Base-by-base conservation (phyloP, 192 early-diverging fungal genomes). In the Backusella tarrabulga region DNA sequence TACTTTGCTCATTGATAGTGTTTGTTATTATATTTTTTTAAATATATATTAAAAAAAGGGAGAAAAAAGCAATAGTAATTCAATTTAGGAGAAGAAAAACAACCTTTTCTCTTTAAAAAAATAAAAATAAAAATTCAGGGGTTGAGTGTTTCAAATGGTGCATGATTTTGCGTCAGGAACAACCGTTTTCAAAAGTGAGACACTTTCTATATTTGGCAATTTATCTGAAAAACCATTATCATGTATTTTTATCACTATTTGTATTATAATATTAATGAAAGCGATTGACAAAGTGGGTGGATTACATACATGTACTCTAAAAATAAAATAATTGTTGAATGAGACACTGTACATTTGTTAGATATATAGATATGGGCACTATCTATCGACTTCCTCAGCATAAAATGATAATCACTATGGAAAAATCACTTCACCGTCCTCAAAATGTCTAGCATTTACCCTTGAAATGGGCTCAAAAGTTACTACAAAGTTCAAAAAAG, bases 1-100 rank as follows among this genome's bases (percentile, higher is more conserved):
- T 72, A 72, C 71, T 50, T 72, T 72, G 26, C 71, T 72, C 71
- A 72, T 71, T 4, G 21, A 6, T 67, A 67, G 23, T 72, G 32
- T 72, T 46, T 32, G 29, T 71, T 11, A 26, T 23, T 72, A 15
- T 46, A 44, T 71, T 40, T 26, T 40, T 26, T 71, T 32, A 3
- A 32, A 44, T 71, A 21, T 71, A 12, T 44, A 6, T 71, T 40
- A 41, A 41, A 36, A 21, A 68, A n/a, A 69, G 41, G n/a, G 35
- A 11, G 9, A 69, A 69, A 41, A 36, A n/a, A 70, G 35, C 42
- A 5, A 44, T 44, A 44, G 42, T 44, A 44, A 44, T 44, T 17
- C 3, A 44, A 44, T 44, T 38, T 17, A 35, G 35, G 68, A 38
- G 35, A 40, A 2, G 34, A 68, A 68, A 68, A 35, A 36, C 21